Base-by-base conservation (phyloP, 1,284 basidiomycete genomes). In the Boletellus sp. region DNA sequence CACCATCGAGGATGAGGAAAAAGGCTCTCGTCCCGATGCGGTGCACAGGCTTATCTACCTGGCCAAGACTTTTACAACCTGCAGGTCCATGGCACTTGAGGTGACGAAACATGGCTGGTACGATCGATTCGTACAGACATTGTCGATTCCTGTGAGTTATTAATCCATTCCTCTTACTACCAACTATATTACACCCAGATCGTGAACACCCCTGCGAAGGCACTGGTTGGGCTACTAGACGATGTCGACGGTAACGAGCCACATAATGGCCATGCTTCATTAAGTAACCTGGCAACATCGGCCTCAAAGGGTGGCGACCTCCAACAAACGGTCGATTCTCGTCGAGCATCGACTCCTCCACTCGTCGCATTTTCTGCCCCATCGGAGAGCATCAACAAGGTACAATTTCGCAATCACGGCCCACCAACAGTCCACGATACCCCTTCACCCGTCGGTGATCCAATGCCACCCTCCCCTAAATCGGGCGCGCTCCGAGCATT, bases 71-170 rank as follows among this genome's bases (percentile, higher is more conserved):
- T 82, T 73, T 52, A 55, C 47, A 6, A 65, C 62, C 26, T 78
- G 76, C 54, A 70, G 61, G 37, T 72, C 78, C 8, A 45, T 70
- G n/a, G 70, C 71, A 45, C 46, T 52, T 13, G 51, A 57, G 16
- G 61, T 58, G 35, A 64, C 69, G 20, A 60, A 55, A 33, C 56
- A 60, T 40, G 79, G 79, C n/a, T 81, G 76, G 76, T 80, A 81
- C 49, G 79, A 81, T 53, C 55, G 54, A 45, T 53, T 56, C 36
- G 45, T 47, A 40, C 59, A 58, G 40, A 36, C 49, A 5, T 43
- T 41, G 10, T 37, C 37, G n/a, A 48, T 57, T 35, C 66, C 66
- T 6, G 63, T 65, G 32, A 48, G 60, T 56, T 3, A 20, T 36
- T 37, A 16, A n/a, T 16, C 22, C 0, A 2, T 11, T 36, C 4